phyloP scores from a whole-genome alignment of 1,284 basidiomycete species.

The Microbotryum silenes-acaulis region DNA sequence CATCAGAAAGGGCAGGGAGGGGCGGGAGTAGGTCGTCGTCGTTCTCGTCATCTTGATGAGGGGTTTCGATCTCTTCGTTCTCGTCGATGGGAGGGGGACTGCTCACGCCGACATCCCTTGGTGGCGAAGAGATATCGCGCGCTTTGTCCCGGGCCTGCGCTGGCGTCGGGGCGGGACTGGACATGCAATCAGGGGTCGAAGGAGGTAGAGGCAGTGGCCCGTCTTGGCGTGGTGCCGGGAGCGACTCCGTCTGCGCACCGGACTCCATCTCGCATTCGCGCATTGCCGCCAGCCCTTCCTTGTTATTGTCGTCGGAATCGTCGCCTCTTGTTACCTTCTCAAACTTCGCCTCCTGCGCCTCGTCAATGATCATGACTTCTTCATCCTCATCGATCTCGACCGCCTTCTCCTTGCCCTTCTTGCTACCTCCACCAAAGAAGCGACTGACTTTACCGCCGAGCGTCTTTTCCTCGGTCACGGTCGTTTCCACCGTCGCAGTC shows the following conservation, averaged over 20 bases:
- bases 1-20: not conserved
- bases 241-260: not conserved
- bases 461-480: constrained; percentile 31
- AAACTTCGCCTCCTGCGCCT: not conserved
- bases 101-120: not conserved
- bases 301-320: constrained; percentile 1
- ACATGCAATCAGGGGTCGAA: not conserved
- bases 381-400: not conserved
- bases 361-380: constrained; percentile 42
- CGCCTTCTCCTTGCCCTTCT: constrained; percentile 43
- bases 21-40: not conserved
- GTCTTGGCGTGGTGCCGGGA: not conserved
- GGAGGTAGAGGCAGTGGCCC: not conserved
- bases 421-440: constrained; percentile 50
- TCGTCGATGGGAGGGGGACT: not conserved
- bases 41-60: not conserved
- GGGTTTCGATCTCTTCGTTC: not conserved
- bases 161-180: constrained; percentile 1
- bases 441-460: constrained; percentile 32
- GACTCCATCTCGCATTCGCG: constrained; percentile 12
- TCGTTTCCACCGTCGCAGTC: not conserved
- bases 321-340: not conserved
- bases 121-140: not conserved
- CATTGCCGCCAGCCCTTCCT: constrained; percentile 8
- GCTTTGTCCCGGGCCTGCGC: not conserved